phyloP scores from a whole-genome alignment of 192 early-diverging fungal species.

The Paraglomus occultum region DNA sequence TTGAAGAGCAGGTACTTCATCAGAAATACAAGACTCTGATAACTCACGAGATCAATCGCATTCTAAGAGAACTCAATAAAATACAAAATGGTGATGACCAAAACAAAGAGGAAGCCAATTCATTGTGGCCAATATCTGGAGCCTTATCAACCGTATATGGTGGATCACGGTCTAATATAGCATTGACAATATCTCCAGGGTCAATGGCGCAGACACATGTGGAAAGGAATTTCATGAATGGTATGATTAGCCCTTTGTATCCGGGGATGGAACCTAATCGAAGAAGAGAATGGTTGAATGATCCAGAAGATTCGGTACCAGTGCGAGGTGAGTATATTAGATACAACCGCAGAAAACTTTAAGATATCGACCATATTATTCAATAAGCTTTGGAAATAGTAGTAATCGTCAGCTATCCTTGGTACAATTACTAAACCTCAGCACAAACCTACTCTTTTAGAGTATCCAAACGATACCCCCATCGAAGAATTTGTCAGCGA shows the following conservation, averaged over 20 bases:
- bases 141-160: too few species aligned
- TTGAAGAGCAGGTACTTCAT: slow-evolving; percentile 75
- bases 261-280: neutral
- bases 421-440: neutral
- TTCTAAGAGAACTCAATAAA: slow-evolving; percentile 70
- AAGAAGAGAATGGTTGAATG: neutral
- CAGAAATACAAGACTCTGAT: slow-evolving; percentile 73
- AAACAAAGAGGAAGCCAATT: slow-evolving; percentile 53
- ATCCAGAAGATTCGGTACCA: slow-evolving; percentile 10
- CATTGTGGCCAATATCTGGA: neutral
- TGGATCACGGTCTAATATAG: too few species aligned
- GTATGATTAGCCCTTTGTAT: neutral
- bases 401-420: neutral
- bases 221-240: neutral
- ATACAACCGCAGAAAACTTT: neutral
- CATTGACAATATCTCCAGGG: neutral
- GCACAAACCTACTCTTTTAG: slow-evolving; percentile 28
- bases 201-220: neutral
- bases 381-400: neutral
- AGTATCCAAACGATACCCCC: slow-evolving; percentile 55
- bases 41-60: slow-evolving; percentile 80
- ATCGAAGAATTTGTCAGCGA: slow-evolving; percentile 75
- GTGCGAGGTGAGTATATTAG: neutral
- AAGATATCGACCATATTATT: neutral
- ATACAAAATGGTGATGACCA: slow-evolving; percentile 51